Base-by-base conservation (phyloP, 176 grass and related monocot species). In the Carex cristatella region DNA sequence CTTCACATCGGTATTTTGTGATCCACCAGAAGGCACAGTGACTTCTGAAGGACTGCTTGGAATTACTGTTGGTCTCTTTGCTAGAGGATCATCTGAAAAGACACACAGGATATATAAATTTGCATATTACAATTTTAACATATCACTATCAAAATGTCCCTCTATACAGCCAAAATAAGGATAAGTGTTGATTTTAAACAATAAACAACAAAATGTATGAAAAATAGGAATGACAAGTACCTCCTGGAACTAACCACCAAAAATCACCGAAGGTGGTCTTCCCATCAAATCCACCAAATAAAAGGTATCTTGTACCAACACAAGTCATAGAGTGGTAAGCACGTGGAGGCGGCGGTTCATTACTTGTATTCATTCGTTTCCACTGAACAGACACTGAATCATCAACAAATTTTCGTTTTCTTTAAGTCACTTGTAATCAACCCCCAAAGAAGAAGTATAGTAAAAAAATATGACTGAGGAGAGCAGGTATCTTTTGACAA, bases 201-300 rank as follows among this genome's bases (percentile, higher is more conserved):
- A 62, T 63, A 27, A 61, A 82, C 35, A 16, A 32, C 11, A 14
- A 82, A 82, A 82, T 44, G 40, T 3, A 35, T 69, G 65, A 5
- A 74, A 49, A 42, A 65, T 63, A 65, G 57, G 66, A 82, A 83
- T 68, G 19, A 70, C 56, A 38, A 84, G 61, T 92, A 98, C 93
- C 95, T 94, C 94, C 92, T 90, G 91, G 88, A 85, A 98, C 95
- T 82, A 98, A 90, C 95, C 95, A 98, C 95, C 95, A 98, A 64
- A 98, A 85, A 88, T 98, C 95, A 5, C 91, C 91, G 85, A 98
- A 98, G 1, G 95, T 94, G 65, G 89, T 93, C 82, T 98, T 98
- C 69, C 95, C 95, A 87, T 98, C 95, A 89, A 98, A 98, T 59
- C 95, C 95, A 80, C 95, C 95, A 93, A 98, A 98, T 80, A 98